These are phyloP conservation scores for Neophaeococcomyces aloes DNA, from an alignment of 2,329 filamentous ascomycete species.

Conservation along the genomic window DNA sequence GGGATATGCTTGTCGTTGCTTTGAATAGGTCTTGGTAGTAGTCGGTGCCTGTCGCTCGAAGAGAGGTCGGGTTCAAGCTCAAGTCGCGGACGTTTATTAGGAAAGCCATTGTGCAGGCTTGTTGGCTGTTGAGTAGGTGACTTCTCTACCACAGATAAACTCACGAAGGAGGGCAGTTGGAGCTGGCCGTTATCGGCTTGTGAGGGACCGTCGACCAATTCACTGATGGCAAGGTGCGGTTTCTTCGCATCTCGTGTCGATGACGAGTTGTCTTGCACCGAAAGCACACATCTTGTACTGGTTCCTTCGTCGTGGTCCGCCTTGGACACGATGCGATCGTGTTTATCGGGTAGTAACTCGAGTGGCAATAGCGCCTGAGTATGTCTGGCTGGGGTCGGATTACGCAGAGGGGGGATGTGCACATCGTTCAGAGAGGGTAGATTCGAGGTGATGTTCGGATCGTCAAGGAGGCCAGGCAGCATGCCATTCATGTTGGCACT, in stretches of 20 bases:
- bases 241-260: constrained; percentile 19
- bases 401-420: constrained; percentile 39
- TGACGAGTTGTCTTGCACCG: neutral
- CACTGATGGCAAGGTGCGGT: constrained; percentile 26
- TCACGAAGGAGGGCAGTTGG: constrained; percentile 35
- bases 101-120: constrained; percentile 20
- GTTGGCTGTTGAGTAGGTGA: constrained; percentile 19
- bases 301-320: constrained; percentile 12
- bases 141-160: constrained; percentile 37
- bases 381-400: constrained; percentile 33
- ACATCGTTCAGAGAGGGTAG: constrained; percentile 33
- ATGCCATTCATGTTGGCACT: constrained; percentile 20
- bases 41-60: constrained; percentile 31
- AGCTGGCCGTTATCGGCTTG: constrained; percentile 32
- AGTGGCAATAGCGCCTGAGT: constrained; percentile 35
- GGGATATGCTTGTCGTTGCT: constrained; percentile 35
- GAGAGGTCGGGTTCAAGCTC: constrained; percentile 33
- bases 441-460: constrained; percentile 31
- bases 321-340: constrained; percentile 2
- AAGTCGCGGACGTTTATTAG: constrained; percentile 35
- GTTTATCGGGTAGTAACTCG: constrained; percentile 30
- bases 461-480: constrained; percentile 29
- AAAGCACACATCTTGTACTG: neutral
- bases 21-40: constrained; percentile 38
- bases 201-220: constrained; percentile 24